Conservation (phyloP, 352 stramenopile genomes). For the Pythium scleroteichum region DNA sequence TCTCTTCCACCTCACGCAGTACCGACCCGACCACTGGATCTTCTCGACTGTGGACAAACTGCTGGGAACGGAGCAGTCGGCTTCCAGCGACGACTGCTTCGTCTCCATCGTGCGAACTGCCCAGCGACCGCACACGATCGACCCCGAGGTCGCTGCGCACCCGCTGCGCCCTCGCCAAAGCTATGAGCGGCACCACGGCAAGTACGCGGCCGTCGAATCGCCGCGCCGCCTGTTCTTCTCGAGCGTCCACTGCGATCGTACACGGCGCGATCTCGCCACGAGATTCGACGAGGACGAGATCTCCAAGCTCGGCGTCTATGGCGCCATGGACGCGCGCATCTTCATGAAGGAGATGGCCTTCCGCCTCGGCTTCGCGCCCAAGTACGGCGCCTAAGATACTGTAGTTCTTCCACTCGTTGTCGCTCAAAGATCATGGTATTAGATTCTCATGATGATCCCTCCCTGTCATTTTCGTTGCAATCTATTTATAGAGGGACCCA, state of each 20-base stretch:
- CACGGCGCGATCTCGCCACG: constrained; percentile 54
- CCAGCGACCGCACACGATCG: constrained; percentile 14
- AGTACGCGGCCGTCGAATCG: constrained; percentile 34
- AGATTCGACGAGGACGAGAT: constrained; percentile 52
- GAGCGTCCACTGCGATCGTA: constrained; percentile 63
- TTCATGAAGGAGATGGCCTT: constrained; percentile 83
- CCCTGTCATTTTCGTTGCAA: background rate
- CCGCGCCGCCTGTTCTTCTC: constrained; percentile 46
- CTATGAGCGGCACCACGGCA: constrained; percentile 56
- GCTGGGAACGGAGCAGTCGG: constrained; percentile 18
- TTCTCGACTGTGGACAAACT: constrained; percentile 34
- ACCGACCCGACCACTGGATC: constrained; percentile 42
- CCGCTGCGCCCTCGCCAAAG: constrained; percentile 67
- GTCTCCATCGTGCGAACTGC: constrained; percentile 51
- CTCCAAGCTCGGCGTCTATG: constrained; percentile 55
- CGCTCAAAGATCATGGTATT: too few species aligned
- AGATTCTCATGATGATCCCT: too few species aligned
- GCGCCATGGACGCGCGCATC: constrained; percentile 66
- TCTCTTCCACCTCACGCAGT: constrained; percentile 49
- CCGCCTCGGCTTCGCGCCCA: constrained; percentile 68
- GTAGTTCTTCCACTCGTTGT: too few species aligned
- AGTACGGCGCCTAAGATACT: constrained; percentile 62
- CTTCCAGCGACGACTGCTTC: constrained; percentile 32
- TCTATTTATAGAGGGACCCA: constrained; percentile 5
- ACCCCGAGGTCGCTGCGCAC: constrained; percentile 26